Base-by-base conservation (phyloP, 306 rosid species). In the Fagus sylvatica region DNA sequence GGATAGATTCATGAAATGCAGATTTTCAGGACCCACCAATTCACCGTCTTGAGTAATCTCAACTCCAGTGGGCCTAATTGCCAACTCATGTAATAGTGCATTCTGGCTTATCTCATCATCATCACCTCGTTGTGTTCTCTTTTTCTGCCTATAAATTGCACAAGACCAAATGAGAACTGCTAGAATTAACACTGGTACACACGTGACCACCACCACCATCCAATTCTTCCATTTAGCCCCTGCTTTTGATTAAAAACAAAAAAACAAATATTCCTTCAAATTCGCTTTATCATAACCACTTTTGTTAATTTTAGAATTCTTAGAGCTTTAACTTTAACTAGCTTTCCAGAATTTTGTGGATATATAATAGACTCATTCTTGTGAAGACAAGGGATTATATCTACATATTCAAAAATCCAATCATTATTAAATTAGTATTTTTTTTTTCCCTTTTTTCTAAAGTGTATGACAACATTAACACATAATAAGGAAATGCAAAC, bases 41-140 rank as follows among this genome's bases (percentile, higher is more conserved):
- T 84, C 85, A 39, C 92, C 91, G 57, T 85, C 91, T 82, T 78
- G 62, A 10, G 89, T 81, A 53, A 88, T 39, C 70, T 84, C 69
- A 9, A 87, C 83, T 46, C 79, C 59, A 65, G 59, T 69, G 15
- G 86, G 68, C 65, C 46, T 72, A 22, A 22, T 22, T 34, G 76
- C 56, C 49, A 90, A 53, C 19, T 82, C 83, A 48, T 76, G 81
- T 36, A 89, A 40, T 4, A 84, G 69, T 17, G 46, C 75, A 19
- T 49, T 51, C 60, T 82, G 74, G 22, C 48, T 78, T 39, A 9
- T 82, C 19, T 79, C 88, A 69, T 78, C 84, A 19, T 76, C 91
- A 39, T 84, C 30, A 84, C 86, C 91, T 84, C 5, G 69, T 15
- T 48, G 59, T 40, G 10, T 48, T 19, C 59, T 8, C 41, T 56